Evolutionary conservation across 495 filamentous ascomycete species (phyloP), one percentile per base, ranked within the genome.

Genomic region (Penicillium paradoxum): DNA sequence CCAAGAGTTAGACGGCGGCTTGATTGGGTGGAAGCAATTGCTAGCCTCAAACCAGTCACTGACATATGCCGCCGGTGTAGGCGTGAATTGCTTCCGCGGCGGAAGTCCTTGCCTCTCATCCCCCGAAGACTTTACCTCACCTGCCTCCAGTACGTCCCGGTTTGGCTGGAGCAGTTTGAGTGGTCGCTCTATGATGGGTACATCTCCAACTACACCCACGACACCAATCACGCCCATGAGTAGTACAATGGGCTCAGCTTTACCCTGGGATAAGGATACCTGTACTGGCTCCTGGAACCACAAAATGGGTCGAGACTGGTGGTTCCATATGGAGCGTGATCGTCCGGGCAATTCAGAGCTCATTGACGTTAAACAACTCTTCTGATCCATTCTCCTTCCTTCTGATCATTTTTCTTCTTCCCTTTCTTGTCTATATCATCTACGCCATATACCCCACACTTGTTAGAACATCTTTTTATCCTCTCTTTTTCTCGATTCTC

Each of bases 261-360:
- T 74, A 9, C 72, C 71, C 2, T 76, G 72, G 74, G 71, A 71
- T 3, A 73, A 69, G 49, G 74, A 78, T 44, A 69, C 63, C 21
- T 78, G 74, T 55, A 78, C 70, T 22, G 74, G 74, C 17, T 69
- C 72, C 22, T 78, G 74, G 74, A 78, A 78, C 43, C 72, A 75
- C 36, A 70, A 71, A 38, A 62, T 43, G 33, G 73, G 73, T 22
- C 68, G 70, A 14, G 73, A 75, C n/a, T 78, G 74, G 74, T 78
- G 73, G 74, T 75, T 70, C 52, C 74, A 78, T 50, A 70, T 75
- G 59, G 74, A 78, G 55, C 71, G 74, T 21, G 74, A 78, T 45
- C 72, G 74, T 15, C 74, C 70, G 7, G 59, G 62, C 33, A 70
- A 68, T 27, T 46, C 65, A n/a, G 69, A 75, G 29, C 57, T 72